A percentile compares a stretch with the other conserved stretches of the same genome.
Evolutionary conservation across 768 basidiomycete genomes (phyloP).

Genomic region (Cubamyces sp.): DNA sequence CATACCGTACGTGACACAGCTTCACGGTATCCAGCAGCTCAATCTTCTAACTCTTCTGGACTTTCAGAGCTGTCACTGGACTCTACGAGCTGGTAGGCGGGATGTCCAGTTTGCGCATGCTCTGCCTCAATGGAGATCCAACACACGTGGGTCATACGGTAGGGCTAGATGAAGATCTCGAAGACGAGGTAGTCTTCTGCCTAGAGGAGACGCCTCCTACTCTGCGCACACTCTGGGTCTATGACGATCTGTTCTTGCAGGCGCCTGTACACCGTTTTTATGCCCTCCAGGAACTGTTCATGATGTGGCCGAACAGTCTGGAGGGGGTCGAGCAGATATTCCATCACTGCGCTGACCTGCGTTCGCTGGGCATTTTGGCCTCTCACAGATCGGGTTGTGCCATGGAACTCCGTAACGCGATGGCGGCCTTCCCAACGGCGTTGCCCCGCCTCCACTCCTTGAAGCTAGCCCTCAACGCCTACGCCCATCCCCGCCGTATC

Average conservation of each 20-base stretch:
- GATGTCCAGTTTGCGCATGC: not conserved
- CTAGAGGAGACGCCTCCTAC: not conserved
- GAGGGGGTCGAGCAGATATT: conserved; percentile 10
- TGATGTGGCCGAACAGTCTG: not conserved
- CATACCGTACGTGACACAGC: no score
- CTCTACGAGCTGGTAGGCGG: not conserved
- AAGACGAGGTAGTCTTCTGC: no score
- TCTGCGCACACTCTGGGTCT: conserved; percentile 1
- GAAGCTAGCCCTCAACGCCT: conserved; percentile 7
- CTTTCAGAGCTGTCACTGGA: not conserved
- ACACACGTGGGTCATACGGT: not conserved
- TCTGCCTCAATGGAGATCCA: not conserved
- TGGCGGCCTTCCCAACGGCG: not conserved
- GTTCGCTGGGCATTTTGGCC: conserved; percentile 2
- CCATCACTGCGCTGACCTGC: conserved; percentile 12
- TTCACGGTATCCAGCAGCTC: not conserved
- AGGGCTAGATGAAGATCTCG: no score
- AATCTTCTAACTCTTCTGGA: not conserved
- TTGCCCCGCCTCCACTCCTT: conserved; percentile 13
- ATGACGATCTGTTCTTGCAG: conserved; percentile 1
- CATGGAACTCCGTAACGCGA: not conserved
- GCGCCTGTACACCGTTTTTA: conserved; percentile 5
- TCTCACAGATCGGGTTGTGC: not conserved
- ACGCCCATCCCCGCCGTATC: not conserved
- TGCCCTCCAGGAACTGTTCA: conserved; percentile 14